phyloP scores from a whole-genome alignment of 352 stramenopile species.

The Pythium dissotocum region DNA sequence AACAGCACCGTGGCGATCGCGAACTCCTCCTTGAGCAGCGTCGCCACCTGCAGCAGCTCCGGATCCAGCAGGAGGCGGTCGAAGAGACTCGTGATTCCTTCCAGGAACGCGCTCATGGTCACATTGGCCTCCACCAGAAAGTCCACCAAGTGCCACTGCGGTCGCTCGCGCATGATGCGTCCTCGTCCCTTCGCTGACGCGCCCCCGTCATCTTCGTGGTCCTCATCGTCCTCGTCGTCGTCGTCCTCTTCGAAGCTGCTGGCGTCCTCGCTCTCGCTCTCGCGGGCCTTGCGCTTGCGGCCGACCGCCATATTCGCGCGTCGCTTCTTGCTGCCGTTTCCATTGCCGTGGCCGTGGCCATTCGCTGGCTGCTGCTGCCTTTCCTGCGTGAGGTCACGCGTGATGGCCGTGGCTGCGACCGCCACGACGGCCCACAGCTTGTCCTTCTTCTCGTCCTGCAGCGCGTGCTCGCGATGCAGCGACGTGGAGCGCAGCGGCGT shows the following conservation, averaged over 20 bases:
- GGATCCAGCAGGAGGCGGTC: constrained; percentile 76
- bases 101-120: constrained; percentile 61
- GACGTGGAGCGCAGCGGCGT: constrained; percentile 31
- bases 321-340: constrained; percentile 7
- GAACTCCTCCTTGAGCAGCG: constrained; percentile 80
- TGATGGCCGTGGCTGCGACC: constrained; percentile 30
- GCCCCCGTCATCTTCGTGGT: constrained; percentile 9
- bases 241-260: constrained; percentile 20
- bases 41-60: constrained; percentile 67
- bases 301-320: constrained; percentile 11
- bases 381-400: constrained; percentile 18
- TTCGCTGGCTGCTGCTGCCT: neutral
- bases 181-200: constrained; percentile 1
- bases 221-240: constrained; percentile 17
- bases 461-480: constrained; percentile 12
- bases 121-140: constrained; percentile 50
- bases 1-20: constrained; percentile 72
- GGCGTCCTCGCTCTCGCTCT: constrained; percentile 3
- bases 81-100: constrained; percentile 77
- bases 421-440: constrained; percentile 37
- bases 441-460: constrained; percentile 12
- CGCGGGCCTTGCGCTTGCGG: constrained; percentile 29
- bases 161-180: neutral
- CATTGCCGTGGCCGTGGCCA: constrained; percentile 11
- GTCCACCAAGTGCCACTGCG: constrained; percentile 27